These are phyloP conservation scores for Funneliformis mosseae DNA, from an alignment of 192 early-diverging fungal species.

Conservation along the genomic window DNA sequence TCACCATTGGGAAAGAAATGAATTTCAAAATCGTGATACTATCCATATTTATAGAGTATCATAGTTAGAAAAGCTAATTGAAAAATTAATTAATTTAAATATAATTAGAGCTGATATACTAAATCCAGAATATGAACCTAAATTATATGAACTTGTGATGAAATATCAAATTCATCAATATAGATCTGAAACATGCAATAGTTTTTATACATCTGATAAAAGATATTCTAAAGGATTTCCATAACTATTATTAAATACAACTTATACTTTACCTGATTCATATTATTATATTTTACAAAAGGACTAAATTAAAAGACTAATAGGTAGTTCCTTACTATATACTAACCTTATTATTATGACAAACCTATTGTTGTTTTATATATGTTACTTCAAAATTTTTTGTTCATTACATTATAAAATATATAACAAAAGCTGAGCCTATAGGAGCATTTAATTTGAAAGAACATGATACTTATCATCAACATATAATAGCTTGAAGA, in stretches of 20 bases:
- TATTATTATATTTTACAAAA: not conserved
- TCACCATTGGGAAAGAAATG: no score
- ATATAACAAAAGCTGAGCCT: no score
- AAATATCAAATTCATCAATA: constrained; percentile 4
- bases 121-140: constrained; percentile 7
- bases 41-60: no score
- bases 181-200: not conserved
- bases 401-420: no score
- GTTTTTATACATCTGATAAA: not conserved
- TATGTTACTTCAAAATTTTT: no score
- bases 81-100: not conserved
- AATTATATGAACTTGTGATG: not conserved
- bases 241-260: not conserved
- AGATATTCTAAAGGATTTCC: not conserved
- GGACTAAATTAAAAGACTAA: not conserved
- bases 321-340: constrained; percentile 10
- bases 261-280: not conserved
- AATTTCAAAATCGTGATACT: no score
- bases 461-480: no score
- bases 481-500: not conserved
- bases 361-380: not conserved
- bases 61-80: no score
- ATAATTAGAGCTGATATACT: not conserved
- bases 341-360: constrained; percentile 2
- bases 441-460: no score